Percentiles rank a stretch among this genome's conserved stretches.
phyloP scores from a whole-genome alignment of 257 asterid genomes.

The Salvia hispanica region DNA sequence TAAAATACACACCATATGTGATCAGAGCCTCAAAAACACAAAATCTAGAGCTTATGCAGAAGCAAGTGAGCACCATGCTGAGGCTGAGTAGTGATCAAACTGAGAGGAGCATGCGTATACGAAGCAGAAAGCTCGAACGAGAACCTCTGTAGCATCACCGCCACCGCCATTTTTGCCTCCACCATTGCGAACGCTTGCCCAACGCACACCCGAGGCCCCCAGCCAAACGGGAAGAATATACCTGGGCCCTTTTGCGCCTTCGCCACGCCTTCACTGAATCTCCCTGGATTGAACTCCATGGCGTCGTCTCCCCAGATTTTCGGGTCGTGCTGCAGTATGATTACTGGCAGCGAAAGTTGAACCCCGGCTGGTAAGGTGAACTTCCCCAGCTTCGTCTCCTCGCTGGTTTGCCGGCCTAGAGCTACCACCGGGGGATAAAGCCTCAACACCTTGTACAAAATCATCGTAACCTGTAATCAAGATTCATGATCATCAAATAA shows the following conservation, averaged over 20 bases:
- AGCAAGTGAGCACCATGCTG: conserved; percentile 46
- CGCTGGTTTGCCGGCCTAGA: too few relatives aligned
- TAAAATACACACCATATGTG: too few relatives aligned
- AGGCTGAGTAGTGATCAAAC: conserved; percentile 31
- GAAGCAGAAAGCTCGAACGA: conserved; percentile 46
- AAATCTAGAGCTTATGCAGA: conserved; percentile 19
- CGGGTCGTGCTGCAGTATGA: conserved; percentile 30
- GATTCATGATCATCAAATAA: too few relatives aligned
- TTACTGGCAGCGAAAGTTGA: conserved; percentile 9
- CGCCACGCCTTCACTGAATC: conserved; percentile 46
- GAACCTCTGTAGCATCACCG: conserved; percentile 45
- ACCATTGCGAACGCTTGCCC: conserved; percentile 48
- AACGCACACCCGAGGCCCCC: conserved; percentile 40
- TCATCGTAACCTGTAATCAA: too few relatives aligned
- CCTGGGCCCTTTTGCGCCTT: conserved; percentile 39
- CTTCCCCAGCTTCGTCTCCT: conserved; percentile 32
- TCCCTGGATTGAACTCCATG: conserved; percentile 45
- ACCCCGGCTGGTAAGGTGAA: conserved; percentile 52
- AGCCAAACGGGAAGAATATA: conserved; percentile 44
- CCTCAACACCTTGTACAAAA: too few relatives aligned
- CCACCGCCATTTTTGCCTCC: conserved; percentile 41
- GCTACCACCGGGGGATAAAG: too few relatives aligned
- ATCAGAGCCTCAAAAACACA: too few relatives aligned
- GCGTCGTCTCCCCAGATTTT: conserved; percentile 53
- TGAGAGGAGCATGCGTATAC: conserved; percentile 42